phyloP scores from a whole-genome alignment of 192 early-diverging fungal species.

The Linnemannia elongata region DNA sequence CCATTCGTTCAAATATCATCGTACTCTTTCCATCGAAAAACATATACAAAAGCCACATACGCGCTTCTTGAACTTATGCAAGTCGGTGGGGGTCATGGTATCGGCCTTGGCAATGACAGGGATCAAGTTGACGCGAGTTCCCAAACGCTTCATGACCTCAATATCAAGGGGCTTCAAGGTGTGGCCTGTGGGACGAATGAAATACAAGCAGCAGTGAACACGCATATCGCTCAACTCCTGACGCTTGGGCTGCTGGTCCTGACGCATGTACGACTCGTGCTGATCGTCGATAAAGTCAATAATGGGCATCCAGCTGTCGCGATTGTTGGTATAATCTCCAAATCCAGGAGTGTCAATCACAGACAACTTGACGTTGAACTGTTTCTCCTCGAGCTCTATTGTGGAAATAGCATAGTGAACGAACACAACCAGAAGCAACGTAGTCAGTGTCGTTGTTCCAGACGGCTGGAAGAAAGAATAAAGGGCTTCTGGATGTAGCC shows the following conservation, averaged over 20 bases:
- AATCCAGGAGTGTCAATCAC: conserved; percentile 94
- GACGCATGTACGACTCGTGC: conserved; percentile 94
- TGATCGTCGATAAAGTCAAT: conserved; percentile 99
- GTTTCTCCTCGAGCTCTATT: conserved; percentile 95
- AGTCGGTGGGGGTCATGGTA: conserved; percentile 92
- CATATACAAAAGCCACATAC: conserved; percentile 60
- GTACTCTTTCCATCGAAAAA: neutral
- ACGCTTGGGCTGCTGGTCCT: conserved; percentile 90
- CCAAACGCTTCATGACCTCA: conserved; percentile 98
- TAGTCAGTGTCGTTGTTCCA: neutral
- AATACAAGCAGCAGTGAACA: conserved; percentile 98
- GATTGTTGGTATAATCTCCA: conserved; percentile 93
- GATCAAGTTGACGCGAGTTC: conserved; percentile 96
- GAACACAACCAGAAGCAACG: neutral
- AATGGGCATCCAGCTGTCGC: conserved; percentile 98
- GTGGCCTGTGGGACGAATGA: conserved; percentile 98
- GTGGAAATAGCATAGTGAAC: neutral
- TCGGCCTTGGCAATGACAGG: conserved; percentile 99
- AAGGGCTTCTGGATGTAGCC: neutral
- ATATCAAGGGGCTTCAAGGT: conserved; percentile 94
- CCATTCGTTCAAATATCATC: neutral
- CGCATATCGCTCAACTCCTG: conserved; percentile 93
- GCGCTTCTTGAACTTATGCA: conserved; percentile 95
- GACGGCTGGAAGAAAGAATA: neutral
- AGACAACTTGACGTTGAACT: conserved; percentile 96